phyloP scores from a whole-genome alignment of 2,329 filamentous ascomycete species.

The Malbranchea zuffiana region DNA sequence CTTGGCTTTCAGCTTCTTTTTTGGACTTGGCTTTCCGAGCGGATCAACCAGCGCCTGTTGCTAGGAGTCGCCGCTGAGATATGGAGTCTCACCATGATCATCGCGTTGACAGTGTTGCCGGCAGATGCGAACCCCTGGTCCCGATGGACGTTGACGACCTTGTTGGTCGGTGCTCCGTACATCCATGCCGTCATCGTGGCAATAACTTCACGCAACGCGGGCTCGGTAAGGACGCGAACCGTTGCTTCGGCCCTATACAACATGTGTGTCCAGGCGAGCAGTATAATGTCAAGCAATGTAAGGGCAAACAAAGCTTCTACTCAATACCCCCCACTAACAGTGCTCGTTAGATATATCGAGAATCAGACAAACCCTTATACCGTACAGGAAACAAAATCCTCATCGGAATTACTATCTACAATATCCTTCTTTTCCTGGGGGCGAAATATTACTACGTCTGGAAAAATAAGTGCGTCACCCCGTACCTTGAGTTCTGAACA shows the following conservation, averaged over 20 bases:
- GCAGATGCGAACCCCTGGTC: conserved; percentile 41
- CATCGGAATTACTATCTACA: conserved; percentile 42
- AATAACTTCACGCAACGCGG: conserved; percentile 35
- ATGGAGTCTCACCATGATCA: conserved; percentile 44
- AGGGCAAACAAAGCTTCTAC: conserved; percentile 13
- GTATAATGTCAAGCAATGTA: conserved; percentile 32
- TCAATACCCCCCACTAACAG: too few relatives aligned
- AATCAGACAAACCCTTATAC: conserved; percentile 47
- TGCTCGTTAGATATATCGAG: conserved; percentile 49
- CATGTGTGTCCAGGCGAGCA: conserved; percentile 36
- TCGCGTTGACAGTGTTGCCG: conserved; percentile 42
- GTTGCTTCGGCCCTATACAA: conserved; percentile 38
- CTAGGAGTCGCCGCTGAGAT: conserved; percentile 44
- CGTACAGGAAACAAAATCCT: conserved; percentile 48
- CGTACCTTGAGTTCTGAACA: not conserved
- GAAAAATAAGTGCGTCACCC: conserved; percentile 29
- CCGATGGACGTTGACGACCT: conserved; percentile 41
- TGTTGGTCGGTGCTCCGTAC: conserved; percentile 48
- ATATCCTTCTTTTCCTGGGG: conserved; percentile 40
- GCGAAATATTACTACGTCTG: conserved; percentile 32
- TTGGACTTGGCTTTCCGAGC: conserved; percentile 45
- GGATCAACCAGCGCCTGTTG: conserved; percentile 45
- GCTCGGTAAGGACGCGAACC: conserved; percentile 33
- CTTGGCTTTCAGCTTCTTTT: conserved; percentile 45
- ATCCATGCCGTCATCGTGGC: conserved; percentile 46